Evolutionary conservation across 202 grass and related monocot species (phyloP).

Genomic region (Miscanthus sacchariflorus): DNA sequence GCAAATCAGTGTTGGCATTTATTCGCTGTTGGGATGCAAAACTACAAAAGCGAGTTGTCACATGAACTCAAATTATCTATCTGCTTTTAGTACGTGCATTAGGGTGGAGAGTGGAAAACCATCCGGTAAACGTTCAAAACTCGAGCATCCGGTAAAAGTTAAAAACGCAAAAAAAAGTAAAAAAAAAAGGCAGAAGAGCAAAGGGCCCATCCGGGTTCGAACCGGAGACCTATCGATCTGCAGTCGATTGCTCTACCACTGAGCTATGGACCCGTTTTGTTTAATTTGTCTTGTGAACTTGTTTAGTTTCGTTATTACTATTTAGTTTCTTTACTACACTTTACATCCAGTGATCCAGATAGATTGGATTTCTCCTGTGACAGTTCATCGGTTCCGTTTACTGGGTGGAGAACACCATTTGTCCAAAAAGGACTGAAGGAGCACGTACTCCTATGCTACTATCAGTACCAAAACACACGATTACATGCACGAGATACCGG

Average conservation of each 20-base stretch:
- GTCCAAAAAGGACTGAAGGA: not conserved
- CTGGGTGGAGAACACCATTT: not conserved
- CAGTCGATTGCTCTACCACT: constrained; percentile 72
- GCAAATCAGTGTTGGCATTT: not conserved
- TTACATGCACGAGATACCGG: not conserved
- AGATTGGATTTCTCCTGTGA: no score
- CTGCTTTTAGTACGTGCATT: not conserved
- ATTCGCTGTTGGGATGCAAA: not conserved
- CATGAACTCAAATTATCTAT: no score
- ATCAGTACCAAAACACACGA: no score
- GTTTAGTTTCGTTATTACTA: no score
- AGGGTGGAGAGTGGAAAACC: not conserved
- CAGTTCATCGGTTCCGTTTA: not conserved
- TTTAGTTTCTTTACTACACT: no score
- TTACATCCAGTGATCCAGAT: no score
- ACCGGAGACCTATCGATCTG: constrained; percentile 74
- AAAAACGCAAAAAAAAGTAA: no score
- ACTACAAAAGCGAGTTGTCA: not conserved
- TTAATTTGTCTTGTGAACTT: no score
- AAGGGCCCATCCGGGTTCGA: constrained; percentile 71
- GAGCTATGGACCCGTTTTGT: constrained; percentile 43
- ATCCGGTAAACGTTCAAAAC: not conserved
- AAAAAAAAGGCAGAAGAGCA: not conserved
- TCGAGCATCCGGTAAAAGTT: no score
- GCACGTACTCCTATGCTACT: not conserved